phyloP scores from a whole-genome alignment of 257 asterid species.

The Solanum commersonii region DNA sequence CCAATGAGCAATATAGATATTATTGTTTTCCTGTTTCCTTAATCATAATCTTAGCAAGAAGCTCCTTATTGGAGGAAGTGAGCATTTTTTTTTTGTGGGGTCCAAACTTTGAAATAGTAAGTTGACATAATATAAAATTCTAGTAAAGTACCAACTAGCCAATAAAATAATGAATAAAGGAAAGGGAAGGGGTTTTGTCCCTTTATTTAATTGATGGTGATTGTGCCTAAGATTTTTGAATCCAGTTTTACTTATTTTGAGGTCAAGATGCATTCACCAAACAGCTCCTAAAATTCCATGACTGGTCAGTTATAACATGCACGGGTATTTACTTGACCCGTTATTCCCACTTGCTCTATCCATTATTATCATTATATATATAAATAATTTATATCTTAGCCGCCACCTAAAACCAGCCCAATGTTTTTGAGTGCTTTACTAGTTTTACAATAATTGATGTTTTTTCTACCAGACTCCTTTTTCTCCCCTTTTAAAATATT shows the following conservation, averaged over 20 bases:
- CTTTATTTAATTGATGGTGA: not conserved
- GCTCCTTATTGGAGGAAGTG: conserved; percentile 5
- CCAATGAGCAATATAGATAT: not conserved
- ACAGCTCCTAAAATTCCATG: not conserved
- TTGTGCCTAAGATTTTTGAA: conserved; percentile 12
- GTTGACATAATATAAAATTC: conserved; percentile 7
- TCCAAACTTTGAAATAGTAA: conserved; percentile 3
- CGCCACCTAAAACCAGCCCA: conserved; percentile 1
- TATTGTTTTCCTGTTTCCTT: not conserved
- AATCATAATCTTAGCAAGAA: not conserved
- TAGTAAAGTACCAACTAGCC: not conserved
- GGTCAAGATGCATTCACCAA: conserved; percentile 8
- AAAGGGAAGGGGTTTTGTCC: not conserved
- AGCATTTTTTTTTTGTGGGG: conserved; percentile 9
- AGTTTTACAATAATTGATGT: not conserved
- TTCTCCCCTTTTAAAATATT: not conserved
- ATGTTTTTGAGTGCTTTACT: not conserved
- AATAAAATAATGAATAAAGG: not conserved
- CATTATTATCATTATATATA: not conserved
- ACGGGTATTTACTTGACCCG: not conserved
- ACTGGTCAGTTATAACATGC: conserved; percentile 19
- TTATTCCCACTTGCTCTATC: not conserved
- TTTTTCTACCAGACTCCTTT: not conserved
- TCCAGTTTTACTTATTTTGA: not conserved
- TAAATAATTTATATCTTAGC: not conserved